phyloP scores from a whole-genome alignment of 2,329 filamentous ascomycete species.

The Clarireedia hainanense region DNA sequence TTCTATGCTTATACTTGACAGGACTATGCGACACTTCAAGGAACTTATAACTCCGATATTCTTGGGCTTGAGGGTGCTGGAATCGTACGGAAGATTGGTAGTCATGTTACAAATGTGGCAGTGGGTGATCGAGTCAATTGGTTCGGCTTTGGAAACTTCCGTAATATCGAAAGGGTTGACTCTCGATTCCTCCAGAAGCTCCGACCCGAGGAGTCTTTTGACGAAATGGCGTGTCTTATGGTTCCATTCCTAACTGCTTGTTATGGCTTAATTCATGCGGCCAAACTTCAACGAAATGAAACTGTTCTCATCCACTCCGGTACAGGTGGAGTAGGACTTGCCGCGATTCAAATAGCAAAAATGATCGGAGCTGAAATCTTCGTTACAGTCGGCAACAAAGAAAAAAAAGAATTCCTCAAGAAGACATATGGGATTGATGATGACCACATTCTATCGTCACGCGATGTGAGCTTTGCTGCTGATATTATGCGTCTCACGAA shows the following conservation, averaged over 20 bases:
- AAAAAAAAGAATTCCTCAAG: constrained; percentile 34
- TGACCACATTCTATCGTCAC: constrained; percentile 34
- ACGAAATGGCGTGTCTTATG: constrained; percentile 21
- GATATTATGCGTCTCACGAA: constrained; percentile 25
- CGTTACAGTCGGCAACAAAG: constrained; percentile 32
- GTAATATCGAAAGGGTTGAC: constrained; percentile 20
- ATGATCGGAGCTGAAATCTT: constrained; percentile 33
- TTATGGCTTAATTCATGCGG: constrained; percentile 36
- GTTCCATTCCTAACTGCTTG: constrained; percentile 31
- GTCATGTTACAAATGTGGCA: constrained; percentile 43
- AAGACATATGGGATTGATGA: constrained; percentile 31
- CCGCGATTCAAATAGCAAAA: constrained; percentile 27
- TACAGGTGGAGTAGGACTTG: constrained; percentile 17
- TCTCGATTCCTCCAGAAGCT: constrained; percentile 18
- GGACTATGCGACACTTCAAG: not conserved
- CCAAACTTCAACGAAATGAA: constrained; percentile 30
- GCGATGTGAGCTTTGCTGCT: constrained; percentile 30
- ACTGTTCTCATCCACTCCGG: constrained; percentile 19
- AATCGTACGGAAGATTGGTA: constrained; percentile 47
- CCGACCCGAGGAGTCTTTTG: constrained; percentile 15
- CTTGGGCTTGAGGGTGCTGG: constrained; percentile 38
- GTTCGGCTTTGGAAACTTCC: constrained; percentile 16
- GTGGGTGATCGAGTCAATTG: constrained; percentile 39
- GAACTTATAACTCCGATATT: not conserved
- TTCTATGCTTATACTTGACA: not conserved